Percentiles rank a stretch among this genome's conserved stretches.
Conservation (phyloP, 2,329 filamentous ascomycete genomes). For the Verticillium longisporum region DNA sequence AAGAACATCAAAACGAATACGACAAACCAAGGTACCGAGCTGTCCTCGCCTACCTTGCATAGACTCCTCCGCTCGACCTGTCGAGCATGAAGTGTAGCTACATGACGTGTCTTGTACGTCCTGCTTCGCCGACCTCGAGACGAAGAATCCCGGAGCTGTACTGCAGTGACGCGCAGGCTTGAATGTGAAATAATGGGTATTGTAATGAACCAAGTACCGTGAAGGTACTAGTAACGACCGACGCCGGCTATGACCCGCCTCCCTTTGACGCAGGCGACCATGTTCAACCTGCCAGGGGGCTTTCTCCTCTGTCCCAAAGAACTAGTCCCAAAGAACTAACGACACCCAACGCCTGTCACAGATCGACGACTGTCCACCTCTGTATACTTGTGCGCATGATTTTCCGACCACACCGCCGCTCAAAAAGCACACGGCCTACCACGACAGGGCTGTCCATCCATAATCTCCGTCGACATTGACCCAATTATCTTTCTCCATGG, state of each 20-base stretch:
- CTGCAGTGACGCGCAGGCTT: not conserved
- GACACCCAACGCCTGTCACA: not conserved
- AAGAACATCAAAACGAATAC: not conserved
- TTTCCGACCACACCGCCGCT: not conserved
- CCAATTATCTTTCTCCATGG: conserved; percentile 56
- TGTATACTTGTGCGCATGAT: not conserved
- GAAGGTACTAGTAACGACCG: not conserved
- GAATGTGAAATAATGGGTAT: not conserved
- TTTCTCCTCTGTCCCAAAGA: not conserved
- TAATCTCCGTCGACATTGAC: conserved; percentile 71
- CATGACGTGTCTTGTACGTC: too few species aligned
- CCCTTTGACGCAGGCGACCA: not conserved
- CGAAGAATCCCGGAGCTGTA: not conserved
- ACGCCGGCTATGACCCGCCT: not conserved
- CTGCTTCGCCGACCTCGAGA: too few species aligned
- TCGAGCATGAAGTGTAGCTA: too few species aligned
- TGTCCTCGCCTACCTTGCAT: not conserved
- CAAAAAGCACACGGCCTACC: conserved; percentile 13
- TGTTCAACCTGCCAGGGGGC: not conserved
- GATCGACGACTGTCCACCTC: not conserved
- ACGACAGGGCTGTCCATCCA: conserved; percentile 48
- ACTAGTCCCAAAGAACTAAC: not conserved
- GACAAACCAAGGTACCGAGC: not conserved
- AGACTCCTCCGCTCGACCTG: not conserved
- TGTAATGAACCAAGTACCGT: not conserved